Conservation (phyloP, 305 asterid species). For the Fraxinus angustifolia region DNA sequence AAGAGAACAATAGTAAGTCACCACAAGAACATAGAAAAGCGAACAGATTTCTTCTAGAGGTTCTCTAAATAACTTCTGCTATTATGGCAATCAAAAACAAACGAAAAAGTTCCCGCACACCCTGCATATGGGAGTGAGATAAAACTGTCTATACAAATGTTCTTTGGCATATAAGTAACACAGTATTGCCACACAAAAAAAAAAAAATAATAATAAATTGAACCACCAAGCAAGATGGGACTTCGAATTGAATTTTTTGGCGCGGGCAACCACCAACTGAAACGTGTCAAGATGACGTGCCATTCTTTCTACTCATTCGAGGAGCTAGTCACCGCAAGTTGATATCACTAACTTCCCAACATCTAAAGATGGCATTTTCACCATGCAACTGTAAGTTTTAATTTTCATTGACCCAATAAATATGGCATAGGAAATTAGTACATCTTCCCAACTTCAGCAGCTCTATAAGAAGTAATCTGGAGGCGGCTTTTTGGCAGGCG, state of each 20-base stretch:
- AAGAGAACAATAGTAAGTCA: neutral
- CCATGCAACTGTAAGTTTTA: neutral
- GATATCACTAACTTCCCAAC: neutral
- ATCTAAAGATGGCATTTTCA: neutral
- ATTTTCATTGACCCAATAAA: neutral
- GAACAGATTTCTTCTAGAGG: neutral
- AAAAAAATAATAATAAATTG: neutral
- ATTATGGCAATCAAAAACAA: neutral
- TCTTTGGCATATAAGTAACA: neutral
- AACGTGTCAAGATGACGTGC: neutral
- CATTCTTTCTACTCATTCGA: neutral
- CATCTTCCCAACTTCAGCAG: neutral
- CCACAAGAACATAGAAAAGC: neutral
- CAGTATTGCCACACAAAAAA: neutral
- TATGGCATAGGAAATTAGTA: neutral
- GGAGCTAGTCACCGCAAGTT: neutral
- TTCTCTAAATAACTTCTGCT: neutral
- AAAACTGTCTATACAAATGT: neutral
- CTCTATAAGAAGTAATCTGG: constrained; percentile 85
- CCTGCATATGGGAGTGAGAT: neutral
- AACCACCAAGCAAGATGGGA: neutral
- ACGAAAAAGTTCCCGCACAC: neutral
- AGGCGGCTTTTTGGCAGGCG: constrained; percentile 70
- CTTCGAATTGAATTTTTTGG: neutral
- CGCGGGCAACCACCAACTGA: neutral